Base-by-base conservation (phyloP, 1,139 yeast genomes). In the Scheffersomyces cryptocercus region DNA sequence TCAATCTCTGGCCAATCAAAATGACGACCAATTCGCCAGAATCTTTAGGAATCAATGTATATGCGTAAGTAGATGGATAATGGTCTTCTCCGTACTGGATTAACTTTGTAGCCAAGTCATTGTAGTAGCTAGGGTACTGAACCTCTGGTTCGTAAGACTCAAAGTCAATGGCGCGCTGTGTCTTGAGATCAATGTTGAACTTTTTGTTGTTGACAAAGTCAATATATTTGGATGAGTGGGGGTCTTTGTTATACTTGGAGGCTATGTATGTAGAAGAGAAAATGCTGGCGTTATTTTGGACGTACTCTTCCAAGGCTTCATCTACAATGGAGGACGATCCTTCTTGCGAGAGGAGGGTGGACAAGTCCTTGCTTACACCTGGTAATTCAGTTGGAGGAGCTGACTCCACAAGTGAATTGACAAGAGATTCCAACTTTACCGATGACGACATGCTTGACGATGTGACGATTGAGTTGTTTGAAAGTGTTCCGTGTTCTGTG, bases 1-100 rank as follows among this genome's bases (percentile, higher is more conserved):
- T 89, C 55, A 81, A 74, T 61, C 82, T 84, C 56, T 83, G 84
- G 42, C 95, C 95, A 40, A 86, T 79, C 24, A 85, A 58, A 12
- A 77, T 77, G 15, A 59, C 46, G 12, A 61, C 52, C 52, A 62
- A 46, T 50, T 66, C 47, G 9, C 46, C 51, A 12, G 45, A 49
- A 12, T 49, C 56, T 14, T 58, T 54, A 5, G 82, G 79, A 15
- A 79, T 65, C 7, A 77, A 57, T 3, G 73, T 63, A 38, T 65
- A 73, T 10, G 79, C 80, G 55, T 68, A 76, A 7, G 71, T 70
- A 3, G 81, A 78, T 3, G 86, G 86, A 56, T 77, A 80, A 48
- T 77, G 79, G 36, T 73, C 74, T 12, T 61, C 58, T 8, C 81
- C 76, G 50, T 80, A 79, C 10, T 48, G 52, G 42, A 63, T 58